A percentile compares a stretch with the other conserved stretches of the same genome.
phyloP scores from a whole-genome alignment of 176 grass and related monocot genomes.

The Thinopyrum elongatum region DNA sequence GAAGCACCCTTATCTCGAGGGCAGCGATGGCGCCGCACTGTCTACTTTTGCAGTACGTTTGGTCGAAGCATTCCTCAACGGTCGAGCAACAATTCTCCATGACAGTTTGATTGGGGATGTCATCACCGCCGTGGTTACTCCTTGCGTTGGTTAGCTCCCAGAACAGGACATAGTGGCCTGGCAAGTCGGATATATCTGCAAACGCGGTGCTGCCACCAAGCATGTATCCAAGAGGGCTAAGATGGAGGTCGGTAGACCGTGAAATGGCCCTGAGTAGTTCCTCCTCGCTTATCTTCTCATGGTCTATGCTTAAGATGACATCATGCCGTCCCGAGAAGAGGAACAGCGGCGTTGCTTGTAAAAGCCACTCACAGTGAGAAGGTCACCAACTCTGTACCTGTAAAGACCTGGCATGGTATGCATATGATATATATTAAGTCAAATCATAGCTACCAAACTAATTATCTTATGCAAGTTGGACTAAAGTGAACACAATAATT shows the following conservation, averaged over 20 bases:
- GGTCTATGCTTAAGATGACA: neutral
- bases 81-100: constrained; percentile 7
- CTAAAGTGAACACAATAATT: no score
- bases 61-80: neutral
- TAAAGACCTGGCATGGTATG: constrained; percentile 14
- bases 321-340: neutral
- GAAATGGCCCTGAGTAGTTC: constrained; percentile 20
- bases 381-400: constrained; percentile 21
- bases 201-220: constrained; percentile 1
- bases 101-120: neutral
- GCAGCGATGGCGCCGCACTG: neutral
- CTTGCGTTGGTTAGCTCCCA: constrained; percentile 3
- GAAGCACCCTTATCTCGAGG: neutral
- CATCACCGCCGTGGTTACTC: neutral
- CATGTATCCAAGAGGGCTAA: constrained; percentile 1
- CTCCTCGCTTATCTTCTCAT: neutral
- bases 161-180: neutral
- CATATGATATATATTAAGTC: no score
- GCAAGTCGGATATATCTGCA: constrained; percentile 4
- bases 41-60: neutral
- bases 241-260: neutral
- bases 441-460: neutral
- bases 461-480: no score
- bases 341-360: constrained; percentile 10
- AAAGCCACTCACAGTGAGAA: constrained; percentile 8